Conservation (phyloP, 164 flowering plant genomes). For the Nymphaea thermarum region DNA sequence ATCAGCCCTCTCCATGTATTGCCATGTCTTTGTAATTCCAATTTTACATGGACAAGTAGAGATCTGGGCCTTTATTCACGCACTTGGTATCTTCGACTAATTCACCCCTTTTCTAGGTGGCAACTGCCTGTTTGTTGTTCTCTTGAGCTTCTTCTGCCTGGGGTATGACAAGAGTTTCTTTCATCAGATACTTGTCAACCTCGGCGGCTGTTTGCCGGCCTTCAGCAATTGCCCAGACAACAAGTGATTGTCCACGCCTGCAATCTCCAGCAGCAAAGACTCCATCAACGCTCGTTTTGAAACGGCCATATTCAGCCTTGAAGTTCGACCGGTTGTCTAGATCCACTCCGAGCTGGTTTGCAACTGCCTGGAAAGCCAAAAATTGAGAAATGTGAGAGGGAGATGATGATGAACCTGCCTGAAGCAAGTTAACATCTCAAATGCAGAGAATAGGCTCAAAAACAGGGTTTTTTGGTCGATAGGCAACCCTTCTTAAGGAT, state of each 20-base stretch:
- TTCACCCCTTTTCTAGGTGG: background rate
- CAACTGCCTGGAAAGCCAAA: conserved; percentile 38
- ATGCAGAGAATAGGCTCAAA: too few species aligned
- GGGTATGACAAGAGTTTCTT: conserved; percentile 11
- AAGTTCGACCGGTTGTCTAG: conserved; percentile 70
- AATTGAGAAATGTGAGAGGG: background rate
- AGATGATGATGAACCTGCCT: too few species aligned
- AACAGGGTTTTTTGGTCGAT: too few species aligned
- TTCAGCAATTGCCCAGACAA: conserved; percentile 96
- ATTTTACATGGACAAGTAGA: background rate
- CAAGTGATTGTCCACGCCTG: conserved; percentile 91
- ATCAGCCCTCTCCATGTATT: background rate
- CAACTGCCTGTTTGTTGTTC: background rate
- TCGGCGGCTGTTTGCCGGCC: conserved; percentile 90
- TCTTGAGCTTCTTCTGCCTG: conserved; percentile 11
- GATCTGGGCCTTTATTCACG: background rate
- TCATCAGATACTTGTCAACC: conserved; percentile 60
- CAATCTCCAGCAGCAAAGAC: conserved; percentile 98
- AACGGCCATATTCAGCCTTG: conserved; percentile 91
- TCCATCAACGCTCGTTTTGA: conserved; percentile 72
- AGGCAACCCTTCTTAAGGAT: too few species aligned
- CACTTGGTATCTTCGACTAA: background rate
- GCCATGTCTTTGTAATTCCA: background rate
- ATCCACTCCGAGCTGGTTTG: conserved; percentile 72
- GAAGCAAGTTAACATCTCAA: too few species aligned